These are phyloP conservation scores for Cercospora brassicicola DNA, from an alignment of 2,329 filamentous ascomycete genomes.

Conservation along the genomic window DNA sequence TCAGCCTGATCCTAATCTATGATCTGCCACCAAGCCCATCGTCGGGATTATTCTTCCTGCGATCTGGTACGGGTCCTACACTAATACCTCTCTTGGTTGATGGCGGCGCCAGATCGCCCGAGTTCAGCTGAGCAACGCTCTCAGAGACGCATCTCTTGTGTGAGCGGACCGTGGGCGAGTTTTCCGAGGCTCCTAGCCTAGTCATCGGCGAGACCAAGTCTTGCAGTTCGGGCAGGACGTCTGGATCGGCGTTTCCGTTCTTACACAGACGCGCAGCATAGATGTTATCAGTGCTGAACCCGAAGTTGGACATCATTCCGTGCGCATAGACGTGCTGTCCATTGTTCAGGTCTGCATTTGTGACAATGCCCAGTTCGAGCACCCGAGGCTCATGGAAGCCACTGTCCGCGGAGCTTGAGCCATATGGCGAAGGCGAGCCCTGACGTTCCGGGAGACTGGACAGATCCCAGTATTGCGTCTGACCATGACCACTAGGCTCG, in stretches of 20 bases:
- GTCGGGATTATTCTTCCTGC: conserved; percentile 2
- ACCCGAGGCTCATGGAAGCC: conserved; percentile 32
- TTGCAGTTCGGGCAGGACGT: conserved; percentile 14
- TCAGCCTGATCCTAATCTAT: not conserved
- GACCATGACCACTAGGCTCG: conserved; percentile 13
- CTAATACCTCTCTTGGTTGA: conserved; percentile 25
- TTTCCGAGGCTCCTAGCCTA: conserved; percentile 12
- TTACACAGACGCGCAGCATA: not conserved
- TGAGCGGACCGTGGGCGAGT: not conserved
- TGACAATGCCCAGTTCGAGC: conserved; percentile 9
- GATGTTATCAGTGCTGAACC: conserved; percentile 4
- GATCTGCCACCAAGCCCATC: conserved; percentile 12
- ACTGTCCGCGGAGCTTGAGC: conserved; percentile 30
- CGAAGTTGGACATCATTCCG: conserved; percentile 26
- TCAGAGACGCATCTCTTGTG: conserved; percentile 35
- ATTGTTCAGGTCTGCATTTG: conserved; percentile 16
- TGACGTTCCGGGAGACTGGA: conserved; percentile 33
- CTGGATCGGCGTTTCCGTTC: conserved; percentile 1
- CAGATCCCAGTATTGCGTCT: conserved; percentile 35
- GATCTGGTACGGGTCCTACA: conserved; percentile 24
- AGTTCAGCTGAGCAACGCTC: conserved; percentile 30
- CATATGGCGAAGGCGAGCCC: conserved; percentile 24
- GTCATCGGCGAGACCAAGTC: conserved; percentile 12
- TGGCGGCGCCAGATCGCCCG: conserved; percentile 24
- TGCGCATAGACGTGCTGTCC: conserved; percentile 30